A percentile compares a stretch with the other conserved stretches of the same genome.
Conservation (phyloP, 2,329 filamentous ascomycete species). For the Pyrenochaeta sp. region DNA sequence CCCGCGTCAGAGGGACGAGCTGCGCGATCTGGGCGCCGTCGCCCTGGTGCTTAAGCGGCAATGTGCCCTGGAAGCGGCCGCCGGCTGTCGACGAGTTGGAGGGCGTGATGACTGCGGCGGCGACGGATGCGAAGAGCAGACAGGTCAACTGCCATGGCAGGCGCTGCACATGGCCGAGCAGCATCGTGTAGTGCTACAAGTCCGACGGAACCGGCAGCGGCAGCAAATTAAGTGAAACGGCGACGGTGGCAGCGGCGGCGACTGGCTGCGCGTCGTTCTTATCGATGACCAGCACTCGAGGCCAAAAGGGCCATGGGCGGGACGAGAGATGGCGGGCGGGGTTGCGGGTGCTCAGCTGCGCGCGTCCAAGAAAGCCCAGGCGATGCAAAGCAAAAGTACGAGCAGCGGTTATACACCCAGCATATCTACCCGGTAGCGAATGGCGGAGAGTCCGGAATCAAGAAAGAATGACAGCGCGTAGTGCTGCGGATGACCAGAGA, state of each 20-base stretch:
- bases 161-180: conserved; percentile 15
- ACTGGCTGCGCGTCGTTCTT: conserved; percentile 15
- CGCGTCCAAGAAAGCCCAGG: not conserved
- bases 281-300: conserved; percentile 16
- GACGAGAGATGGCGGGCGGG: conserved; percentile 12
- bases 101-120: conserved; percentile 31
- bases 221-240: no score
- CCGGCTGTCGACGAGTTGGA: conserved; percentile 32
- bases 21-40: conserved; percentile 26
- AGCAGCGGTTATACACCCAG: not conserved
- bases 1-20: conserved; percentile 35
- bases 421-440: not conserved
- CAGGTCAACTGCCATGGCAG: conserved; percentile 32
- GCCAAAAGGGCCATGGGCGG: conserved; percentile 7
- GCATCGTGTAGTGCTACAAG: no score
- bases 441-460: not conserved
- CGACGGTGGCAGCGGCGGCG: conserved; percentile 4
- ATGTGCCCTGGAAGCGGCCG: conserved; percentile 13
- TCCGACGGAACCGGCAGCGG: no score
- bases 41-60: conserved; percentile 27
- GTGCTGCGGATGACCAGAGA: not conserved
- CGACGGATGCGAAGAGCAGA: conserved; percentile 27
- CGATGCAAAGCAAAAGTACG: conserved; percentile 1
- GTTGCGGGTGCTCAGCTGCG: conserved; percentile 7
- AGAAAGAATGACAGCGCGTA: not conserved